Percentiles rank a stretch among this genome's conserved stretches.
Conservation (phyloP, 2,329 filamentous ascomycete genomes). For the Bertia moriformis region DNA sequence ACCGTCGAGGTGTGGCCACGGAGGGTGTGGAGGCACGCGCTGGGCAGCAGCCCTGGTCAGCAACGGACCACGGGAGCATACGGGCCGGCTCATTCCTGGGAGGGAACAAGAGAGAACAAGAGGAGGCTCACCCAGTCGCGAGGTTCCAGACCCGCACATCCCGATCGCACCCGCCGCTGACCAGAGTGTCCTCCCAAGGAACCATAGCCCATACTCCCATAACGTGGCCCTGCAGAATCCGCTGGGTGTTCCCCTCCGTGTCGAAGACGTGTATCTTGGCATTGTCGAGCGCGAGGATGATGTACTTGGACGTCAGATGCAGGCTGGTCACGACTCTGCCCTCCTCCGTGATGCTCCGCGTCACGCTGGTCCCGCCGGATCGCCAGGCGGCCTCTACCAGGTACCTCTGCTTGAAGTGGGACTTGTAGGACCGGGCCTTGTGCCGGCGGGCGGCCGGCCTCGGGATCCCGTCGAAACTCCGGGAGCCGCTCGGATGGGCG, state of each 20-base stretch:
- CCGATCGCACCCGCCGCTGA: conserved; percentile 90
- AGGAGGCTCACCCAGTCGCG: conserved; percentile 60
- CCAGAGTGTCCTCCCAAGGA: conserved; percentile 85
- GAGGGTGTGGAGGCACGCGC: conserved; percentile 64
- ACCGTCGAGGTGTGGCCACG: conserved; percentile 95
- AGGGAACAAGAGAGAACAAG: not conserved
- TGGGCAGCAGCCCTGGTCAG: conserved; percentile 21
- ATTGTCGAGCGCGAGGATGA: conserved; percentile 93
- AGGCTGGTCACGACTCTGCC: conserved; percentile 93
- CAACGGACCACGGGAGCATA: conserved; percentile 6
- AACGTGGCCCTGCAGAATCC: conserved; percentile 83
- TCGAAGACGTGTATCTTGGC: conserved; percentile 98
- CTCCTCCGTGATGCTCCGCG: conserved; percentile 83
- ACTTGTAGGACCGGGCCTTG: conserved; percentile 73
- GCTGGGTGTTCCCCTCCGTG: conserved; percentile 73
- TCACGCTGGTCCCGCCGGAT: conserved; percentile 70
- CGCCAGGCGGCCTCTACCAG: conserved; percentile 96
- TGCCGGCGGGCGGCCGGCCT: conserved; percentile 29
- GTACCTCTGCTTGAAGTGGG: conserved; percentile 94
- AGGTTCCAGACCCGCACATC: conserved; percentile 97
- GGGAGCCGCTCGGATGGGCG: conserved; percentile 22
- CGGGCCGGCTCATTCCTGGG: conserved; percentile 1
- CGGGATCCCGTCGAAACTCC: conserved; percentile 38
- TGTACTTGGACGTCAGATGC: conserved; percentile 88
- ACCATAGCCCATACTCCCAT: conserved; percentile 99